A percentile compares a stretch with the other conserved stretches of the same genome.
phyloP scores from a whole-genome alignment of 2,329 filamentous ascomycete species.

The Trichoderma endophyticum region DNA sequence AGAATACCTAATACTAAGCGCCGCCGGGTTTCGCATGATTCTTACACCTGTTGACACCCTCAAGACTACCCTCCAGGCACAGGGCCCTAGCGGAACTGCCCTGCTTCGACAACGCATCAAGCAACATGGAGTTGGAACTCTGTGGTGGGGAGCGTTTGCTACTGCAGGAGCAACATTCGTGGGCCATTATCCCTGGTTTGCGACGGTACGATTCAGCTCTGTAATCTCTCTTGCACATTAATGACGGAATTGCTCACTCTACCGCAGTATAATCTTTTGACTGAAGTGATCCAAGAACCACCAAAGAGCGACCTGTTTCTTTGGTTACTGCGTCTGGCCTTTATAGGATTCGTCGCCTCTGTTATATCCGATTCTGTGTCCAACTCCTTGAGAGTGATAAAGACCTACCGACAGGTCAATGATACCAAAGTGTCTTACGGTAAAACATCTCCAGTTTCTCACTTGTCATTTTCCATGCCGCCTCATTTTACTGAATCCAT shows the following conservation, averaged over 20 bases:
- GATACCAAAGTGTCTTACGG: conserved; percentile 46
- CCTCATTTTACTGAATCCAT: background rate
- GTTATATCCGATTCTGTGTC: conserved; percentile 46
- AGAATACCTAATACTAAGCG: conserved; percentile 27
- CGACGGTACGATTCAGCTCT: conserved; percentile 35
- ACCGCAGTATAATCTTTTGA: conserved; percentile 42
- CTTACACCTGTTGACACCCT: conserved; percentile 48
- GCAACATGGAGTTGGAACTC: conserved; percentile 42
- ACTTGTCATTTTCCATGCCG: background rate
- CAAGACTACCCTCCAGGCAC: conserved; percentile 49
- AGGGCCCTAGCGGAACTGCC: conserved; percentile 41
- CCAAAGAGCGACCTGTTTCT: conserved; percentile 38
- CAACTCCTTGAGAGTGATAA: conserved; percentile 46
- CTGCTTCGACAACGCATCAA: conserved; percentile 44
- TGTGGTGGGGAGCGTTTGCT: conserved; percentile 50
- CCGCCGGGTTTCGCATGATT: conserved; percentile 46
- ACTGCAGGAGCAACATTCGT: conserved; percentile 48
- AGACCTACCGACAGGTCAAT: conserved; percentile 50
- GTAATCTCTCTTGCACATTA: background rate
- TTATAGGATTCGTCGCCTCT: conserved; percentile 41
- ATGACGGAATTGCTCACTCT: background rate
- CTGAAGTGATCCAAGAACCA: conserved; percentile 39
- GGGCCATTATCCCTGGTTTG: conserved; percentile 50
- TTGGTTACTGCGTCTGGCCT: conserved; percentile 42
- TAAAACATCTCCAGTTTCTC: conserved; percentile 25